Evolutionary conservation across 805 yeast genomes (phyloP).

Genomic region (Phaffomyces thermotolerans): DNA sequence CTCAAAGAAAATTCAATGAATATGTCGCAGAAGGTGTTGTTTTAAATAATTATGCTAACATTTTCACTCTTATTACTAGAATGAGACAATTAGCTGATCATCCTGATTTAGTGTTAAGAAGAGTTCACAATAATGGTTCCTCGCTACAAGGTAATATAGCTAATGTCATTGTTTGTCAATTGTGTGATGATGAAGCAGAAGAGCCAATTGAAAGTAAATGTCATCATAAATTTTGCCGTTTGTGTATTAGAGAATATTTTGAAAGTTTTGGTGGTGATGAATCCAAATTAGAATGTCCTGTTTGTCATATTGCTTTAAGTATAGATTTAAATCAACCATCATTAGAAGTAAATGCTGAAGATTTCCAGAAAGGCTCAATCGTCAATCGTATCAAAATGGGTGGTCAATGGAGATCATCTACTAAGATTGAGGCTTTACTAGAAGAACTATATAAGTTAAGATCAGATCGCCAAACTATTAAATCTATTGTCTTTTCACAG

Average conservation of each 20-base stretch:
- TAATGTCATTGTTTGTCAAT: constrained; percentile 68
- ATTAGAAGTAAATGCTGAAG: constrained; percentile 50
- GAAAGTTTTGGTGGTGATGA: constrained; percentile 66
- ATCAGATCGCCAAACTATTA: constrained; percentile 81
- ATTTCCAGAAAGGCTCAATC: constrained; percentile 59
- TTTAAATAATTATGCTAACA: constrained; percentile 92
- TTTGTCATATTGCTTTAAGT: constrained; percentile 88
- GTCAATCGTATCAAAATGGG: constrained; percentile 84
- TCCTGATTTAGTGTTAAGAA: constrained; percentile 86
- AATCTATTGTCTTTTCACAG: constrained; percentile 95
- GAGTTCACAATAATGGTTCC: constrained; percentile 38
- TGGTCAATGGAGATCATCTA: constrained; percentile 88
- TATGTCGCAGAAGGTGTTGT: constrained; percentile 96
- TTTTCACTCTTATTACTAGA: constrained; percentile 89
- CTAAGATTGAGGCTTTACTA: constrained; percentile 92
- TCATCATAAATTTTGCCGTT: constrained; percentile 87
- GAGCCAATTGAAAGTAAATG: constrained; percentile 94
- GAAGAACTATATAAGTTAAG: constrained; percentile 86
- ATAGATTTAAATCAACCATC: constrained; percentile 88
- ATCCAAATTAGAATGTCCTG: constrained; percentile 75
- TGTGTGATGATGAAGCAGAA: constrained; percentile 97
- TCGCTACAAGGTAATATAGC: constrained; percentile 24
- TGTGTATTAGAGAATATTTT: constrained; percentile 85
- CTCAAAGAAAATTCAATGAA: constrained; percentile 80
- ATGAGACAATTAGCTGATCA: constrained; percentile 99